These are phyloP conservation scores for Bidens hawaiensis DNA, from an alignment of 140 eudicot genomes.

Conservation along the genomic window DNA sequence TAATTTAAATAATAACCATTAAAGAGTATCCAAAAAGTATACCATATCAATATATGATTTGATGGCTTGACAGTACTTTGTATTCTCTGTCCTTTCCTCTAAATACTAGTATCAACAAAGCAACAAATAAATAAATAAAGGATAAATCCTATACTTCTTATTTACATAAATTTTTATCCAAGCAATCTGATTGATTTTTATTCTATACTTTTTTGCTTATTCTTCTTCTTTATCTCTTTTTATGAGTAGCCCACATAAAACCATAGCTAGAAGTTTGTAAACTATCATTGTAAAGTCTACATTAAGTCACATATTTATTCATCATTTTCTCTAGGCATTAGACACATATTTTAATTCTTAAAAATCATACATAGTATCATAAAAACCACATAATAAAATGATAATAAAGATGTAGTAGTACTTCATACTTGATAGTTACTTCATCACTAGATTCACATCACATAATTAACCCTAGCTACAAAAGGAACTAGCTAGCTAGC, in stretches of 20 bases:
- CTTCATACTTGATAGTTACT: neutral
- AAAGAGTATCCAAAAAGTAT: neutral
- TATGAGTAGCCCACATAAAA: neutral
- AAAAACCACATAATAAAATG: neutral
- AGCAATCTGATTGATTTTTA: neutral
- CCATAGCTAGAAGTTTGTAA: neutral
- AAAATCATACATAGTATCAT: neutral
- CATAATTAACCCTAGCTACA: slow-evolving; percentile 18
- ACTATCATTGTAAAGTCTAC: neutral
- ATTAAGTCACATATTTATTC: too few relatives aligned
- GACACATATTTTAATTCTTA: too few relatives aligned
- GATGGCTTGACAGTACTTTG: slow-evolving; percentile 3
- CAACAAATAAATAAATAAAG: neutral
- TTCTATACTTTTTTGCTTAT: neutral
- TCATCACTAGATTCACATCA: slow-evolving; percentile 9
- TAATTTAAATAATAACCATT: neutral
- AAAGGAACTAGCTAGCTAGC: slow-evolving; percentile 1
- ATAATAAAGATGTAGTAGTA: neutral
- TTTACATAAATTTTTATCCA: neutral
- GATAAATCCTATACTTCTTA: neutral
- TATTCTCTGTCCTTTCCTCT: neutral
- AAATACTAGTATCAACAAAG: neutral
- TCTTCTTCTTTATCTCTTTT: neutral
- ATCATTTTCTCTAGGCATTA: too few relatives aligned
- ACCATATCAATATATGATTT: neutral